A percentile compares a stretch with the other conserved stretches of the same genome.
Evolutionary conservation across 805 yeast species (phyloP).

Genomic region (Blastobotrys terrestris): DNA sequence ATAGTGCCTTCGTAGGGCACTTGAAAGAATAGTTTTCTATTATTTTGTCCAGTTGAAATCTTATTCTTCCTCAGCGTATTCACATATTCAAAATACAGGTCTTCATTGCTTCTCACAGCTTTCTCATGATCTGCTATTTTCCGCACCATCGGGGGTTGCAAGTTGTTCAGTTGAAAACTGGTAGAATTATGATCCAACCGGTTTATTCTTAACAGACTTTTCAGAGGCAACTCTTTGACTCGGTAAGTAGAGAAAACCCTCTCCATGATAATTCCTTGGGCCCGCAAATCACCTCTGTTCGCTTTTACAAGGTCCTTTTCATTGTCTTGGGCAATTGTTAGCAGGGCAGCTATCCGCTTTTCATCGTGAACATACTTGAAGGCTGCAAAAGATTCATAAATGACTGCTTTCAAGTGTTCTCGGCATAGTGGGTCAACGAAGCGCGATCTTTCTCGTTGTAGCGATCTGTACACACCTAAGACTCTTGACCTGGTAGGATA

Average conservation of each 20-base stretch:
- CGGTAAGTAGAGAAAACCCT: constrained; percentile 10
- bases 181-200: constrained; percentile 3
- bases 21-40: constrained; percentile 18
- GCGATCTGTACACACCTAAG: constrained; percentile 10
- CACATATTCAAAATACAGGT: constrained; percentile 15
- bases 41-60: constrained; percentile 14
- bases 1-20: constrained; percentile 13
- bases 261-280: constrained; percentile 13
- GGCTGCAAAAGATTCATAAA: constrained; percentile 16
- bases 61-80: constrained; percentile 9
- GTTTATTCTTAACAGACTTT: neutral
- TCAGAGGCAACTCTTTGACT: constrained; percentile 17
- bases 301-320: constrained; percentile 11
- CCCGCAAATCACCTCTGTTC: constrained; percentile 8
- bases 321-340: constrained; percentile 11
- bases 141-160: constrained; percentile 14
- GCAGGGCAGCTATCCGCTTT: constrained; percentile 12
- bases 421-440: constrained; percentile 20
- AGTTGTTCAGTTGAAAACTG: constrained; percentile 16
- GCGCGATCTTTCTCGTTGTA: constrained; percentile 7
- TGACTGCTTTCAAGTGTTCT: constrained; percentile 7
- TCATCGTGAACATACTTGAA: constrained; percentile 18
- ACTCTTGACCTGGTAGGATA: constrained; percentile 5
- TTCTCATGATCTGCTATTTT: constrained; percentile 14
- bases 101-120: neutral